These are phyloP conservation scores for Rasamsonia emersonii DNA, from an alignment of 2,329 filamentous ascomycete species.

Conservation along the genomic window DNA sequence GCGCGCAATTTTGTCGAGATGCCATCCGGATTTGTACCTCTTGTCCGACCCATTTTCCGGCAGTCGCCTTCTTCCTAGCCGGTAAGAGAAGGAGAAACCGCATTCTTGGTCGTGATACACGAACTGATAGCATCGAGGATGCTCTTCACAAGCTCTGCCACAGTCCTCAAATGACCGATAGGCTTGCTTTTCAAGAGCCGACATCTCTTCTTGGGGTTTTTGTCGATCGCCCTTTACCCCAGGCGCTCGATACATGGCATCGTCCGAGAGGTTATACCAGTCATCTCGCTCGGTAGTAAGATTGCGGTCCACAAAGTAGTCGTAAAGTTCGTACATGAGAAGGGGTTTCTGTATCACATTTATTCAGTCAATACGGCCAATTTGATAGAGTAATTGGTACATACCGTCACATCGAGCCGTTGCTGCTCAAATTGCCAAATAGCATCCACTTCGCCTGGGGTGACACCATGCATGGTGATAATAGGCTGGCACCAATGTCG, in stretches of 20 bases:
- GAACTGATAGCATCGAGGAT: slow-evolving; percentile 28
- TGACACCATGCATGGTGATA: slow-evolving; percentile 50
- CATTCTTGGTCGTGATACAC: slow-evolving; percentile 9
- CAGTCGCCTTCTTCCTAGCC: slow-evolving; percentile 4
- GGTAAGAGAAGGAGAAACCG: slow-evolving; percentile 8
- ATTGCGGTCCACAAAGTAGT: slow-evolving; percentile 40
- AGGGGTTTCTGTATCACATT: no score
- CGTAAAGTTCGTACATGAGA: slow-evolving; percentile 43
- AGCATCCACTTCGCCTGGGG: slow-evolving; percentile 41
- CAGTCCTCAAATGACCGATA: slow-evolving; percentile 39
- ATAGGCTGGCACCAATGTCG: slow-evolving; percentile 50
- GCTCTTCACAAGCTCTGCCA: slow-evolving; percentile 39
- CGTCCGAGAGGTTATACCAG: slow-evolving; percentile 48
- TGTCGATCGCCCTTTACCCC: slow-evolving; percentile 15
- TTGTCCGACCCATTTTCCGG: slow-evolving; percentile 5
- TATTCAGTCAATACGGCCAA: no score
- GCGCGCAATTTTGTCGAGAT: no score
- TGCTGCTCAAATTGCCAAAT: slow-evolving; percentile 48
- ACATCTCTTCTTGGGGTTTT: slow-evolving; percentile 30
- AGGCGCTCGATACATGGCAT: slow-evolving; percentile 31
- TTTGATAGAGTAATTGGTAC: no score
- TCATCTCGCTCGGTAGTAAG: slow-evolving; percentile 39
- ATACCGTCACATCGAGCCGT: slow-evolving; percentile 21
- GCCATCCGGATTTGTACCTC: slow-evolving; percentile 8
- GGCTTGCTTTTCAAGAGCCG: slow-evolving; percentile 36